These are phyloP conservation scores for Fusarium marasasianum DNA, from an alignment of 2,329 filamentous ascomycete species.

Conservation along the genomic window DNA sequence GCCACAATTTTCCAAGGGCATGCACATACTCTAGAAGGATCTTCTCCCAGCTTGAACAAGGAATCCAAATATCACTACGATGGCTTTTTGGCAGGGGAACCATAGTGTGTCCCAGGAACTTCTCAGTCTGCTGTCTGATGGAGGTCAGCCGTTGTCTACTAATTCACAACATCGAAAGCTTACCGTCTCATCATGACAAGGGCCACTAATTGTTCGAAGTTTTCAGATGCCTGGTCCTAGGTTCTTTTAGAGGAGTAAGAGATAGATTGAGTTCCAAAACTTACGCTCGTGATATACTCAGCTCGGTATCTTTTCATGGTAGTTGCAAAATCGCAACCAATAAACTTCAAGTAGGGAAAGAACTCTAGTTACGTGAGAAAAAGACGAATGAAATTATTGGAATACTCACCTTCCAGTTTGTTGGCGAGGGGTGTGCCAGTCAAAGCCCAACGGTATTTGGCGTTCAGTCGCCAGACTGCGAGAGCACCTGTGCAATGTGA, in stretches of 20 bases:
- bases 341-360: slow-evolving; percentile 48
- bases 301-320: slow-evolving; percentile 1
- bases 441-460: slow-evolving; percentile 49
- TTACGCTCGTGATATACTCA: slow-evolving; percentile 18
- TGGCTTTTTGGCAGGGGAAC: not conserved
- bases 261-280: not conserved
- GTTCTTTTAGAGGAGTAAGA: not conserved
- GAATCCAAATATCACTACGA: not conserved
- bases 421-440: slow-evolving; percentile 51
- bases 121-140: not conserved
- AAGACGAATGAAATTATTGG: rapidly evolving
- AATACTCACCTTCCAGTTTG: slow-evolving; percentile 38
- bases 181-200: slow-evolving; percentile 42
- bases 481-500: slow-evolving; percentile 18
- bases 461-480: slow-evolving; percentile 39
- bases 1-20: rapidly evolving
- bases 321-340: slow-evolving; percentile 34
- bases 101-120: not conserved
- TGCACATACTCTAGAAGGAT: not conserved
- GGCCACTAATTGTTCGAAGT: slow-evolving; percentile 34
- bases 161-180: not conserved
- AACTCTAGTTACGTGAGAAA: slow-evolving; percentile 43
- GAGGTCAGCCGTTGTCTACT: no score
- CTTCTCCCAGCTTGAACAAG: not conserved
- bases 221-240: not conserved